These are phyloP conservation scores for Cryptomeria japonica DNA, from an alignment of 75 land plant species.

Conservation along the genomic window DNA sequence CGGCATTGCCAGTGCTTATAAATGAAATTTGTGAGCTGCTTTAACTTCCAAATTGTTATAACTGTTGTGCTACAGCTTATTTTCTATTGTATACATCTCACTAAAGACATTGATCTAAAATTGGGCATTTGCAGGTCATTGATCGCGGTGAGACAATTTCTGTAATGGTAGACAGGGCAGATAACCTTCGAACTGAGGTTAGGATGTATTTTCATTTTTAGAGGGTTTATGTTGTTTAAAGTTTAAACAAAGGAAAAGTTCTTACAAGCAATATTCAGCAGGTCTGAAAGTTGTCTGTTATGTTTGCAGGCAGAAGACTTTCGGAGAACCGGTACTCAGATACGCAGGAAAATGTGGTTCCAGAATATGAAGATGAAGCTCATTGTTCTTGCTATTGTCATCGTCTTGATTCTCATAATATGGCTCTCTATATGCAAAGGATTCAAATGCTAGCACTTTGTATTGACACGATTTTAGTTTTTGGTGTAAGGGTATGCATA, in stretches of 20 bases:
- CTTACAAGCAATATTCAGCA: neutral
- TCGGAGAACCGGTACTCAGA: conserved; percentile 35
- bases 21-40: neutral
- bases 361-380: conserved; percentile 54
- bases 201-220: neutral
- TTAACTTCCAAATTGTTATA: neutral
- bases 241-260: neutral
- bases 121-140: conserved; percentile 33
- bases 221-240: neutral
- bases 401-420: conserved; percentile 37
- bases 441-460: conserved; percentile 14
- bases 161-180: conserved; percentile 56
- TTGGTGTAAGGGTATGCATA: neutral
- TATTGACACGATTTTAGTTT: neutral
- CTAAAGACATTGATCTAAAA: neutral
- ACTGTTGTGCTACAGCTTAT: neutral
- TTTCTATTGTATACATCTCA: neutral
- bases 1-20: neutral
- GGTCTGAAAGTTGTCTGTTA: neutral
- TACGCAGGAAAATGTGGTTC: conserved; percentile 56
- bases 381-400: conserved; percentile 38
- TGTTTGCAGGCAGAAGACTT: conserved; percentile 42
- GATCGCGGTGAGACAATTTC: conserved; percentile 70
- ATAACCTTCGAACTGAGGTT: conserved; percentile 58
- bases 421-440: conserved; percentile 46